Conservation (phyloP, 1,139 yeast genomes). For the Yamadazyma taylorii region DNA sequence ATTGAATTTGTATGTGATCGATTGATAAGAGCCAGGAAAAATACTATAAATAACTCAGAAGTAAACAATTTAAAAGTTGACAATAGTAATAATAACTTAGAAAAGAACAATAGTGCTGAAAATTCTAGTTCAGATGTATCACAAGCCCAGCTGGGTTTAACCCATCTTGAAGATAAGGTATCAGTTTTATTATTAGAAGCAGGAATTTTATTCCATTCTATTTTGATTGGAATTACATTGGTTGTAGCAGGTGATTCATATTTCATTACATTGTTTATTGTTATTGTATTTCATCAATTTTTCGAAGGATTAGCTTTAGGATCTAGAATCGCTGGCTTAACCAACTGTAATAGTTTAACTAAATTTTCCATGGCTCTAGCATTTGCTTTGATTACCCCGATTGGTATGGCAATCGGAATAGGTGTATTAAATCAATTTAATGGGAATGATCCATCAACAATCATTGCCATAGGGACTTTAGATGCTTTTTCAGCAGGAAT, state of each 20-base stretch:
- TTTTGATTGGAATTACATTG: conserved; percentile 24
- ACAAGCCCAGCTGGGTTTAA: background rate
- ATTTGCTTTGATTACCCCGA: conserved; percentile 24
- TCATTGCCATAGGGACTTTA: conserved; percentile 33
- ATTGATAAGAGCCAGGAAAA: conserved; percentile 10
- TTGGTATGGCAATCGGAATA: conserved; percentile 31
- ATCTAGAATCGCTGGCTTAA: conserved; percentile 25
- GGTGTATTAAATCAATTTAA: conserved; percentile 28
- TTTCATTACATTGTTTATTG: conserved; percentile 33
- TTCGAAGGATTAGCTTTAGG: conserved; percentile 46
- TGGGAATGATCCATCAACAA: conserved; percentile 29
- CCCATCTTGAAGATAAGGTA: conserved; percentile 13
- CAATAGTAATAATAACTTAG: conserved; percentile 2
- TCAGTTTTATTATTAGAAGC: conserved; percentile 21
- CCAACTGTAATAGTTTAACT: conserved; percentile 3
- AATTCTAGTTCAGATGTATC: background rate
- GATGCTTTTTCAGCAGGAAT: conserved; percentile 38
- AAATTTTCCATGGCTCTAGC: conserved; percentile 19
- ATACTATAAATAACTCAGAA: background rate
- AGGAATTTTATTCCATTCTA: conserved; percentile 29
- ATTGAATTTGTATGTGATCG: conserved; percentile 23
- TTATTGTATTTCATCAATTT: conserved; percentile 41
- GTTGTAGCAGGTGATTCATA: conserved; percentile 28
- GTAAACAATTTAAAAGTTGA: conserved; percentile 5
- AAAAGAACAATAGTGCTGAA: conserved; percentile 2